Evolutionary conservation across 441 rosid species (phyloP), one percentile per base, ranked within the genome.

Genomic region (Gossypium lobatum): DNA sequence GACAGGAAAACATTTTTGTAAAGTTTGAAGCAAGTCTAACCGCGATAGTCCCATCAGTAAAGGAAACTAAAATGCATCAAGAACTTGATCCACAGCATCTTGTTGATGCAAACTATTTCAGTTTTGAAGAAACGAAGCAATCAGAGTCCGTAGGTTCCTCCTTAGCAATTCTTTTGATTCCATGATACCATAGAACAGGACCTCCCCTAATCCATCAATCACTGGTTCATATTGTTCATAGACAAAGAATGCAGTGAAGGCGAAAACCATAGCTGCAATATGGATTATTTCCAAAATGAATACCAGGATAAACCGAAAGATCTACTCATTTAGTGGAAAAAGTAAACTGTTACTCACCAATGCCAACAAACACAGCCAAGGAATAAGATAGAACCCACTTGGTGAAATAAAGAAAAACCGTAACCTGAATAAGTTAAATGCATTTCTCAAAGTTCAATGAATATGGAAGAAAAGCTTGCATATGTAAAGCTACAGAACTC

Each of bases 221-320:
- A 88, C 97, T 6, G 71, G 42, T 81, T 92, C 97, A 34, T 91
- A 85, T 86, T 92, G 97, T 81, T 92, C 97, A 52, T 88, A 91
- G 31, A 86, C 71, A 72, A 91, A 87, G 91, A 94, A 92, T 73
- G 80, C 89, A 1, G 94, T 91, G 82, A 92, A 92, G 6, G 86
- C 79, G 61, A 88, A 80, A 25, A 87, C 82, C 75, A 94, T 80
- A 16, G 76, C 98, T 94, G 94, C 87, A 75, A 70, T 52, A 16
- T 8, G 3, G 11, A 61, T 28, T 61, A 28, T 61, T 61, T 61
- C 65, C 65, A 28, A 61, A n/a, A 18, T 74, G 45, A 73, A 62
- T 5, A 20, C 61, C 18, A 17, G 31, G 52, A 67, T 16, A 13
- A 13, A 45, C 57, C 8, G n/a, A 73, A 48, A 28, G 13, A 28